phyloP scores from a whole-genome alignment of 2,329 filamentous ascomycete species.

The Neonectria punicea region DNA sequence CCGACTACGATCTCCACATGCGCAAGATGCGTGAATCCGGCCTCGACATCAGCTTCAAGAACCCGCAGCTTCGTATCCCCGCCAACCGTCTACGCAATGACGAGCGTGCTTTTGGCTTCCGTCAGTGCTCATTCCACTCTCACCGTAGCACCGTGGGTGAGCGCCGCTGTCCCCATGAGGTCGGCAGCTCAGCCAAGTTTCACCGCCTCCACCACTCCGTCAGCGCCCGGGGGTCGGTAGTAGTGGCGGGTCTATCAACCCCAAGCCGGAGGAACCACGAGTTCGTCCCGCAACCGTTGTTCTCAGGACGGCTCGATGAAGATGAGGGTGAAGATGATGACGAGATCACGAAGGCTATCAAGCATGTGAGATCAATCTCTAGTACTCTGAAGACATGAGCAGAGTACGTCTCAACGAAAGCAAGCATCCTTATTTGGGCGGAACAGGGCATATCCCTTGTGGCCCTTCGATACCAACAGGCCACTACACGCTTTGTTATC shows the following conservation, averaged over 20 bases:
- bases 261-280: conserved; percentile 37
- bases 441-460: background rate
- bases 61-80: conserved; percentile 68
- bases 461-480: background rate
- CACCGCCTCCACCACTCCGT: conserved; percentile 21
- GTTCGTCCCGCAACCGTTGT: conserved; percentile 42
- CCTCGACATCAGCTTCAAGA: conserved; percentile 66
- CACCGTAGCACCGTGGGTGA: conserved; percentile 66
- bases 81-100: conserved; percentile 66
- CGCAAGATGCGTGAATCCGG: conserved; percentile 62
- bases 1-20: conserved; percentile 63
- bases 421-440: background rate
- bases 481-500: background rate
- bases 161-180: conserved; percentile 61
- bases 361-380: conserved; percentile 46
- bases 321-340: conserved; percentile 44
- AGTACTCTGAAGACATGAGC: conserved; percentile 43
- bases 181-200: conserved; percentile 25
- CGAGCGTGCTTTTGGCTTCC: conserved; percentile 68
- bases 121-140: conserved; percentile 70
- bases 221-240: conserved; percentile 24
- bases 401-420: background rate
- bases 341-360: conserved; percentile 43
- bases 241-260: conserved; percentile 35
- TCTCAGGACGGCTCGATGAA: conserved; percentile 36